Base-by-base conservation (phyloP, 75 land plant genomes). In the Ceratopteris richardii region DNA sequence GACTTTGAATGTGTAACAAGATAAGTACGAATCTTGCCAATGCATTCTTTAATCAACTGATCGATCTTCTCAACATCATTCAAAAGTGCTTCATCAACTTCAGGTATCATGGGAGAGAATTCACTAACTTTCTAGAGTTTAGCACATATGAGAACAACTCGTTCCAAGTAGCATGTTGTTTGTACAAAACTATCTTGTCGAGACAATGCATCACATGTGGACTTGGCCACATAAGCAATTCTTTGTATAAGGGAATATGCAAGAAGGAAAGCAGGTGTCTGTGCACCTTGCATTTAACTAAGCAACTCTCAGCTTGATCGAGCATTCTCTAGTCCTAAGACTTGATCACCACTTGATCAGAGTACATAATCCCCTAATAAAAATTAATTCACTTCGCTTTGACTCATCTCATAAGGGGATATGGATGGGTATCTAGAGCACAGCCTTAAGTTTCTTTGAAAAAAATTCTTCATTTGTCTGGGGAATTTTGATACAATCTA, bases 1-100 rank as follows among this genome's bases (percentile, higher is more conserved):
- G 50, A 30, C n/a, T 64, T 76, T 13, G 61, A 67, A 44, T 77
- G 78, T 2, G 62, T 74, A 14, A 62, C 56, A 11, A 73, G 62
- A 28, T 73, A 75, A 17, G 66, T 66, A 19, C 69, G 76, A 65
- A 66, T 67, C 27, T 58, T 67, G 52, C 47, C 67, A 12, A 31
- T 63, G 47, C 77, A 73, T 46, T 40, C 23, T 2, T 44, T 28
- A 59, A 77, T 75, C 23, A 74, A 66, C 25, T 66, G 43, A 30
- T 57, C 47, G 2, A 66, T 71, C 12, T 22, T 60, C 2, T 77
- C 69, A 14, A 77, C 24, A 42, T 77, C 78, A 30, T 60, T 31
- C 29, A 50, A 25, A 19, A 69, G 61, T 7, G 68, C 62, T 37
- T 74, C 77, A 47, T 74, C 29, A 25, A 62, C 44, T 30, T 67